Conservation (phyloP, 2,329 filamentous ascomycete species). For the Coleophoma eucalyptorum region DNA sequence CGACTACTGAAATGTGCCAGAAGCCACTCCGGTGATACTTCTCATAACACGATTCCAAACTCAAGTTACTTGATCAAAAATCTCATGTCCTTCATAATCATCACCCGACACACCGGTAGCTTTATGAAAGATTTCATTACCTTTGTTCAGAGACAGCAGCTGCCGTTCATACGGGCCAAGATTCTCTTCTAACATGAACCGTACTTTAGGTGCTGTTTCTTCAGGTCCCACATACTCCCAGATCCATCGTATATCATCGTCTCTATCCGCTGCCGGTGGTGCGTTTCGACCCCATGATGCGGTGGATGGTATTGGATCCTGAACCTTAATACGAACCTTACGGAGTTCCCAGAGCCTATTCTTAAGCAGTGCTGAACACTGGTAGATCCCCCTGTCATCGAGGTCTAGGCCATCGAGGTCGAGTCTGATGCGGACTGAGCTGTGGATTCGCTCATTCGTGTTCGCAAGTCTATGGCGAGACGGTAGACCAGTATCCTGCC, state of each 20-base stretch:
- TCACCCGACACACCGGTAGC: not conserved
- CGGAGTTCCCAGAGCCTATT: constrained; percentile 20
- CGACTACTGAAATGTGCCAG: not conserved
- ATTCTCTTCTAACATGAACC: constrained; percentile 47
- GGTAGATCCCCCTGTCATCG: constrained; percentile 38
- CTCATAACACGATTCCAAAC: not conserved
- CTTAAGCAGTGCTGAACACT: constrained; percentile 33
- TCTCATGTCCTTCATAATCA: not conserved
- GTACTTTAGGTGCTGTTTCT: constrained; percentile 33
- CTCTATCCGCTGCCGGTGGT: constrained; percentile 22
- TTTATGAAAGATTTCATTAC: constrained; percentile 9
- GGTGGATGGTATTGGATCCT: constrained; percentile 31
- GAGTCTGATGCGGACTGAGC: constrained; percentile 26
- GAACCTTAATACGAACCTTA: constrained; percentile 15
- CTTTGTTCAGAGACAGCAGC: constrained; percentile 36
- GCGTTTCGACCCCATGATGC: constrained; percentile 17
- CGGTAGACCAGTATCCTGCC: constrained; percentile 25
- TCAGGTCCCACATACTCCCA: constrained; percentile 50
- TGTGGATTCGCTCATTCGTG: constrained; percentile 34
- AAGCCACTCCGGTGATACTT: not conserved
- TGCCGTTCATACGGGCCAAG: constrained; percentile 49
- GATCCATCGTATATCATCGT: constrained; percentile 40
- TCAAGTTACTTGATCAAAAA: not conserved
- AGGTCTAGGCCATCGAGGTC: constrained; percentile 30
- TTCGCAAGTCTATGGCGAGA: constrained; percentile 30